Conservation (phyloP, 169 alveolate genomes). For the Perkinsus olseni region DNA sequence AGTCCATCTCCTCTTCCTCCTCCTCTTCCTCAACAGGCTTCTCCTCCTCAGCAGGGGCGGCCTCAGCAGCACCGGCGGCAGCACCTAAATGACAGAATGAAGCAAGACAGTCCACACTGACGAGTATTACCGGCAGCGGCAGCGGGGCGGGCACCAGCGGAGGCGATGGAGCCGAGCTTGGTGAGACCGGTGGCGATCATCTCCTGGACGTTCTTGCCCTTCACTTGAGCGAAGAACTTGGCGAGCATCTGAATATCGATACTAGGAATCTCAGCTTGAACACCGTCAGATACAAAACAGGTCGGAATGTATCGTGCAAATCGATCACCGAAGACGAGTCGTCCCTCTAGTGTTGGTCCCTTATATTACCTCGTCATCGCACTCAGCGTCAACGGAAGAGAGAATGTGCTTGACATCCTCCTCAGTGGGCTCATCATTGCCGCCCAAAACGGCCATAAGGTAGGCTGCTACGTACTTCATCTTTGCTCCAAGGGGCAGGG, state of each 20-base stretch:
- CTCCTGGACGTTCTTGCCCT: conserved; percentile 1
- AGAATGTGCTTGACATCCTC: conserved; percentile 35
- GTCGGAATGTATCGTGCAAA: not conserved
- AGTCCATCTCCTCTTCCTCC: conserved; percentile 36
- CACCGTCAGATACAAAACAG: not conserved
- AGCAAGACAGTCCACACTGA: not conserved
- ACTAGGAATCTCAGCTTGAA: not conserved
- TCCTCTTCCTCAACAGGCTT: conserved; percentile 34
- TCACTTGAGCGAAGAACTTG: not conserved
- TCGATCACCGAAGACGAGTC: not conserved
- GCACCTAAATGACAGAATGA: not conserved
- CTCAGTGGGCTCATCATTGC: conserved; percentile 45
- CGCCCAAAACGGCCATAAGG: conserved; percentile 47
- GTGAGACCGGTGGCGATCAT: conserved; percentile 24
- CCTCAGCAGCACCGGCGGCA: conserved; percentile 13
- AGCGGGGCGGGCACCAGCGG: conserved; percentile 27
- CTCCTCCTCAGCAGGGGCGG: conserved; percentile 16
- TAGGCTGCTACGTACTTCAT: conserved; percentile 61
- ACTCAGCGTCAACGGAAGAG: conserved; percentile 44
- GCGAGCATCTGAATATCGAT: not conserved
- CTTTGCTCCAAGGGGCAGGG: conserved; percentile 14
- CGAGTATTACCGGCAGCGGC: conserved; percentile 17
- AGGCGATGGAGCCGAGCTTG: conserved; percentile 31
- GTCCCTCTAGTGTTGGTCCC: not conserved
- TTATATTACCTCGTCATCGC: conserved; percentile 19